phyloP scores from a whole-genome alignment of 768 basidiomycete species.

The Rubroboletus pulcherrimus region DNA sequence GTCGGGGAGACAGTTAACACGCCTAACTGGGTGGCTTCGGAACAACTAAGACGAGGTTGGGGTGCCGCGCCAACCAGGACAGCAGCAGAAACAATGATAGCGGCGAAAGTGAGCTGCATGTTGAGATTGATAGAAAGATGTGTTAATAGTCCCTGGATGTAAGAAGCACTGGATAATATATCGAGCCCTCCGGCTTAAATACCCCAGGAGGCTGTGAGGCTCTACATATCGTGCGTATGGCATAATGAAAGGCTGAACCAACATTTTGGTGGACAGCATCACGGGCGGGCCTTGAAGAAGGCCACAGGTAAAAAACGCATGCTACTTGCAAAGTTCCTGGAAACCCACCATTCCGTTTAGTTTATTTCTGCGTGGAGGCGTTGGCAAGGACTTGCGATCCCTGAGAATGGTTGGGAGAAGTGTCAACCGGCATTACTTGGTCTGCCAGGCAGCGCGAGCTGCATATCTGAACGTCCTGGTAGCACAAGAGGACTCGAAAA shows the following conservation, averaged over 20 bases:
- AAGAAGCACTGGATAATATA: neutral
- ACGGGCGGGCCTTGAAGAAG: neutral
- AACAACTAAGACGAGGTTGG: conserved; percentile 18
- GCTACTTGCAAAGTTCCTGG: neutral
- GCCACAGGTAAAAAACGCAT: neutral
- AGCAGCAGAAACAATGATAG: conserved; percentile 8
- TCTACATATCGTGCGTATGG: neutral
- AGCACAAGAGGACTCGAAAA: too few species aligned
- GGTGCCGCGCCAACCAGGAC: conserved; percentile 18
- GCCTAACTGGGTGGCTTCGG: conserved; percentile 24
- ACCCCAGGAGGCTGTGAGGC: neutral
- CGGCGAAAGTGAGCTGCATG: conserved; percentile 19
- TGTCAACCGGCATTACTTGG: neutral
- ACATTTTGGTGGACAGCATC: neutral
- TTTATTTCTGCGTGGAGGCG: neutral
- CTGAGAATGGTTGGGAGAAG: neutral
- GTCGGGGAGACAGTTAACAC: conserved; percentile 16
- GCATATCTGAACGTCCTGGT: neutral
- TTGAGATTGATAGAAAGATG: neutral
- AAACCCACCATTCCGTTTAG: neutral
- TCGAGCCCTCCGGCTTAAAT: conserved; percentile 9
- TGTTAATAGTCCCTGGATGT: neutral
- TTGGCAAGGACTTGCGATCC: too few species aligned
- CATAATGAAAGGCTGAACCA: neutral
- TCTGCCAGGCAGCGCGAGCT: neutral